Base-by-base conservation (phyloP, 139 green algal genomes). In the Tetradesmus lagerheimii region DNA sequence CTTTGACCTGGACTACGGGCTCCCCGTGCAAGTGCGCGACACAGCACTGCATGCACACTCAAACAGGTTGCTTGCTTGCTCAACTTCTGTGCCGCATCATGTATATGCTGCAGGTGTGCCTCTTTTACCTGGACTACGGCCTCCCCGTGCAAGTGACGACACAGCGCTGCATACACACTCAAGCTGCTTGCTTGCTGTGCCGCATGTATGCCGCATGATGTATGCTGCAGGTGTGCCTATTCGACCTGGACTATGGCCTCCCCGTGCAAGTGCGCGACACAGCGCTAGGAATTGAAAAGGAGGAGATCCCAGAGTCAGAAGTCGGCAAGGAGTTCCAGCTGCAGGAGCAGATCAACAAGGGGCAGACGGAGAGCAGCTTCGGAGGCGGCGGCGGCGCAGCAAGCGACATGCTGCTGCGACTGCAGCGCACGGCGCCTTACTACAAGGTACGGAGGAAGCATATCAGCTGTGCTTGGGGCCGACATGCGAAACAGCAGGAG, bases 51-150 rank as follows among this genome's bases (percentile, higher is more conserved):
- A n/a, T n/a, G n/a, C n/a, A n/a, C n/a, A n/a, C n/a, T n/a, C n/a
- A n/a, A n/a, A n/a, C n/a, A n/a, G n/a, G n/a, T n/a, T n/a, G n/a
- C n/a, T n/a, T n/a, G n/a, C n/a, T n/a, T n/a, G n/a, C n/a, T n/a
- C n/a, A n/a, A n/a, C n/a, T n/a, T 9, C 45, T 57, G 45, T 34
- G 62, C 85, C 25, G 45, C n/a, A n/a, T n/a, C n/a, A n/a, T n/a
- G n/a, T n/a, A n/a, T 79, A 12, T 43, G 86, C 12, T 62, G 15
- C 94, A 98, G 95, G 97, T 99, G 2, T 99, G 98, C 94, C 91
- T 99, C 79, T 92, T 99, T 83, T 98, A 99, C 83, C 93, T 99
- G 91, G 96, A 99, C 47, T 99, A 99, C 89, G 96, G 95, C 86
- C 90, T 99, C 82, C 98, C 98, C 1, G 97, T 99, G 39, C 95